Base-by-base conservation (phyloP, 805 yeast species). In the Candida nonsorbophila region DNA sequence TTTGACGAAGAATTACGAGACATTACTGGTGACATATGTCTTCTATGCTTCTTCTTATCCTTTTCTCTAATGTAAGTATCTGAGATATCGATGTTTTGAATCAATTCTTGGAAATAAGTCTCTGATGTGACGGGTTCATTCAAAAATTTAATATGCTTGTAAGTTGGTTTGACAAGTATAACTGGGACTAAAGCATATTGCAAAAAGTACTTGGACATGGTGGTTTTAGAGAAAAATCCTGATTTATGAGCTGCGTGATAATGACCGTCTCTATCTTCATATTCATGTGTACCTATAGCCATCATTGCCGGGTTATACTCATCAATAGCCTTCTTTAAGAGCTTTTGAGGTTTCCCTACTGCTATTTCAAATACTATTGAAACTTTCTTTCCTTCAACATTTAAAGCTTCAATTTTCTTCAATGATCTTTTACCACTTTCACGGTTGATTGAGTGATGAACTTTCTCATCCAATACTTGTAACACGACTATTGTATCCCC, bases 221-320 rank as follows among this genome's bases (percentile, higher is more conserved):
- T 54, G 2, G 62, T 35, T 30, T 57, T 60, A 15, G 57, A 40
- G 25, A 62, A 46, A 22, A 63, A 45, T 9, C 51, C 41, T 35
- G 45, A 38, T 21, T 46, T 49, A n/a, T 43, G 44, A 13, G 33
- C 32, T 20, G 34, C 34, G 12, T 33, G 24, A 9, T 30, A 28
- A 28, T 39, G 39, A 7, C 23, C 29, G 13, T 28, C 34, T n/a
- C n/a, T n/a, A 27, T 47, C 45, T 9, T 46, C 57, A 14, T 48
- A 47, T 27, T 57, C 59, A 33, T 58, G 64, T 7, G 67, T 58
- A 2, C 71, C 71, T 14, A 65, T 59, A 18, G 58, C 44, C 69
- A 65, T 61, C 67, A 64, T 62, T n/a, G 58, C 57, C 3, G 71
- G 71, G 27, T 49, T 45, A 38, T 58, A 65, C 38, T 63, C 69